phyloP scores from a whole-genome alignment of 805 yeast species.

The Sugiyamaella marilandica region DNA sequence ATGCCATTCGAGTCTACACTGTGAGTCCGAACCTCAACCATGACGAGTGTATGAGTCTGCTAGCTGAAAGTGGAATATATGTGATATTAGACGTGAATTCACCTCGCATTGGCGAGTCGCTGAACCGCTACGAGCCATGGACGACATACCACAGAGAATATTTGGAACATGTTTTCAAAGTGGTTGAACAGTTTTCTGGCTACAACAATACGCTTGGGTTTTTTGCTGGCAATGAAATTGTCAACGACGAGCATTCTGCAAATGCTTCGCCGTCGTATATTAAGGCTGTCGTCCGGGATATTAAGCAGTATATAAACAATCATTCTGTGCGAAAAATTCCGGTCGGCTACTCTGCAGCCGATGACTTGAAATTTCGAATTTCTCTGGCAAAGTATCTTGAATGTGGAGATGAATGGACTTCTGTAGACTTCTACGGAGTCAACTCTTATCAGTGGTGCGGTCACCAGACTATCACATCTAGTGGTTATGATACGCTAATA shows the following conservation, averaged over 20 bases:
- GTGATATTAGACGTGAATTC: slow-evolving; percentile 88
- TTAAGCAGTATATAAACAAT: slow-evolving; percentile 61
- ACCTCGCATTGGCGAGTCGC: slow-evolving; percentile 69
- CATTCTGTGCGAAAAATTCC: slow-evolving; percentile 69
- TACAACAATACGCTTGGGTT: slow-evolving; percentile 91
- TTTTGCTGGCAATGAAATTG: slow-evolving; percentile 93
- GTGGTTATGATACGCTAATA: slow-evolving; percentile 71
- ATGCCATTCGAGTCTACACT: slow-evolving; percentile 84
- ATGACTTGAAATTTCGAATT: slow-evolving; percentile 71
- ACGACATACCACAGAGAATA: slow-evolving; percentile 69
- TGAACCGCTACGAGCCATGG: slow-evolving; percentile 94
- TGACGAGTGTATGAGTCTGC: slow-evolving; percentile 83
- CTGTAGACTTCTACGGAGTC: slow-evolving; percentile 72
- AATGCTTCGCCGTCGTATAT: slow-evolving; percentile 63
- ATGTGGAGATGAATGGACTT: slow-evolving; percentile 55
- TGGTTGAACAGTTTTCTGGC: slow-evolving; percentile 72
- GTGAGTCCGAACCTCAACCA: slow-evolving; percentile 78
- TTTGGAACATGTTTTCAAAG: slow-evolving; percentile 68
- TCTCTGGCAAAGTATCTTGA: slow-evolving; percentile 76
- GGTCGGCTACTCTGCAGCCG: slow-evolving; percentile 96
- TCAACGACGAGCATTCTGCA: slow-evolving; percentile 71
- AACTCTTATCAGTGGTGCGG: slow-evolving; percentile 87
- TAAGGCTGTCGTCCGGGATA: slow-evolving; percentile 74
- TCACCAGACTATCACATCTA: slow-evolving; percentile 69
- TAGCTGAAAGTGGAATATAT: slow-evolving; percentile 91